Conservation (phyloP, 2,329 filamentous ascomycete genomes). For the Esteya vermicola region DNA sequence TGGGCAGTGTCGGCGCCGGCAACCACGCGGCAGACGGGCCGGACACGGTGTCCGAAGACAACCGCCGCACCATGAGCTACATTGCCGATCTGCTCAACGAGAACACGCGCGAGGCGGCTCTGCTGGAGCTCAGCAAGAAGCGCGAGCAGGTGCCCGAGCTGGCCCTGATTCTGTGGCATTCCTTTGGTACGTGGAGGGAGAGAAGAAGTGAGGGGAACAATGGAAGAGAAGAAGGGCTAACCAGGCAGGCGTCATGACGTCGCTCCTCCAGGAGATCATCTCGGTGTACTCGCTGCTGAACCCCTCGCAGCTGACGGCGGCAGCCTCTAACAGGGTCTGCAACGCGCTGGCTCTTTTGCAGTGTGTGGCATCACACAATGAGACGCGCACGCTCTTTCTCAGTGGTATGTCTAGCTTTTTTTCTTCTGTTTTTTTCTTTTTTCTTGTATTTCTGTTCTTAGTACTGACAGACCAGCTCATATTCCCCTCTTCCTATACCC, state of each 20-base stretch:
- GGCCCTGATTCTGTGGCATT: constrained; percentile 94
- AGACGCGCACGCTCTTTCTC: constrained; percentile 84
- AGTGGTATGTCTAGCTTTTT: constrained; percentile 48
- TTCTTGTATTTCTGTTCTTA: too few species aligned
- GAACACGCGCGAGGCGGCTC: constrained; percentile 71
- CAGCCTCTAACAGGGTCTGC: constrained; percentile 94
- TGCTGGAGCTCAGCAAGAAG: constrained; percentile 97
- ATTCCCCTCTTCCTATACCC: constrained; percentile 96
- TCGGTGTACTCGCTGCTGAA: constrained; percentile 95
- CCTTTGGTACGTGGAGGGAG: constrained; percentile 57
- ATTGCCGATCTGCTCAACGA: constrained; percentile 86
- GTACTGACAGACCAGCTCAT: constrained; percentile 50
- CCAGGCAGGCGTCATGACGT: constrained; percentile 82
- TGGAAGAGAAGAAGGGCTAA: background rate
- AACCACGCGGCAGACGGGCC: constrained; percentile 38
- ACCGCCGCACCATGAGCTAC: constrained; percentile 80
- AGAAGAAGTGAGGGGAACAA: background rate
- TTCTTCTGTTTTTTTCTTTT: background rate
- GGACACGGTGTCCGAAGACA: constrained; percentile 70
- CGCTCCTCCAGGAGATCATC: constrained; percentile 93
- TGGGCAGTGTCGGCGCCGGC: constrained; percentile 25
- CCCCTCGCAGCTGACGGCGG: constrained; percentile 89
- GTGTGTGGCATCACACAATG: constrained; percentile 94
- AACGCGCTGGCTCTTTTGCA: constrained; percentile 92
- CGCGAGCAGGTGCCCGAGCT: constrained; percentile 94